Evolutionary conservation across 2,329 filamentous ascomycete species (phyloP).

Genomic region (Aspergillus oerlinghausenensis): DNA sequence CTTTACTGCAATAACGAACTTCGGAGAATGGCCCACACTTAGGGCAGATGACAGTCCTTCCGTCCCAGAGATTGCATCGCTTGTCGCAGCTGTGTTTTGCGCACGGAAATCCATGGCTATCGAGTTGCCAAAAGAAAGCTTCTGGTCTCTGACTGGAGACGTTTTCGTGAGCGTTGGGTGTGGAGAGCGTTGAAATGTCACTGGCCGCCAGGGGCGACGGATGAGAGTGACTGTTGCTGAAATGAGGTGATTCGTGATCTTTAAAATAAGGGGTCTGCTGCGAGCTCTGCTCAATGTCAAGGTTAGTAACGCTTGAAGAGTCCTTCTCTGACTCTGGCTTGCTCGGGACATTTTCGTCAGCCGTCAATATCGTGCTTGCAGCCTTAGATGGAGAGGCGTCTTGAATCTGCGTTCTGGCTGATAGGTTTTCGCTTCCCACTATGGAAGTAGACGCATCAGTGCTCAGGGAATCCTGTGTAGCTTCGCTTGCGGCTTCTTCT

Average conservation of each 20-base stretch:
- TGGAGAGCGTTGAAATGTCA: background rate
- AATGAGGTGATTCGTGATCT: background rate
- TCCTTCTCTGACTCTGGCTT: background rate
- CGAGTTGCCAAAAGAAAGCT: slow-evolving; percentile 38
- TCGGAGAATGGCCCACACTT: slow-evolving; percentile 36
- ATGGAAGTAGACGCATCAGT: background rate
- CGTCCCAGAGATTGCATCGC: slow-evolving; percentile 29
- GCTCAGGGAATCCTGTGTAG: background rate
- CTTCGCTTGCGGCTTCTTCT: slow-evolving; percentile 4
- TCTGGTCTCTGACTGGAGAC: slow-evolving; percentile 11
- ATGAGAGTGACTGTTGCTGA: slow-evolving; percentile 2
- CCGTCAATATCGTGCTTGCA: slow-evolving; percentile 6
- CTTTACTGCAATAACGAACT: slow-evolving; percentile 35
- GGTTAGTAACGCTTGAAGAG: background rate
- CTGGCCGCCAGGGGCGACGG: background rate
- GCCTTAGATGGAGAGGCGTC: slow-evolving; percentile 8
- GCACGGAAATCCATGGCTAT: slow-evolving; percentile 48
- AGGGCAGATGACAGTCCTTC: slow-evolving; percentile 32
- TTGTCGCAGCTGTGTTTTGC: slow-evolving; percentile 22
- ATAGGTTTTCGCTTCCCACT: background rate
- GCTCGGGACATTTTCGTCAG: background rate
- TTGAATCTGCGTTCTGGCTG: slow-evolving; percentile 1
- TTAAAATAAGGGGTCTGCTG: background rate
- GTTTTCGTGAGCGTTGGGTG: slow-evolving; percentile 12
- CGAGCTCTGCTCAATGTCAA: background rate